Conservation (phyloP, 108 stramenopile species). For the Fragilaria radians region DNA sequence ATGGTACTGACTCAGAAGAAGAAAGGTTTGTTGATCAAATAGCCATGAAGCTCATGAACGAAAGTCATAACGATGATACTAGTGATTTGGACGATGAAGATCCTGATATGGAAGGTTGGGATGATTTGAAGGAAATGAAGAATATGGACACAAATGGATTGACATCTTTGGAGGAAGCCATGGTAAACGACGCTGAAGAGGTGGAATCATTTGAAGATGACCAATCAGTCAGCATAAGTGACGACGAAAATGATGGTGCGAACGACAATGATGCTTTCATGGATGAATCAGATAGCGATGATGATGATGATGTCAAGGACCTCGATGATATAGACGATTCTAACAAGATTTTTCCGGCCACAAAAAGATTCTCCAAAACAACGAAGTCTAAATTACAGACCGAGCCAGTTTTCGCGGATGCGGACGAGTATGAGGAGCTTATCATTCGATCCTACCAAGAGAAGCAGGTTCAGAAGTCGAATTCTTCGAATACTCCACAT, state of each 20-base stretch:
- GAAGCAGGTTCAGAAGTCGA: no score
- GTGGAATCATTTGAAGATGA: conserved; percentile 1
- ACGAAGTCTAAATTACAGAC: conserved; percentile 19
- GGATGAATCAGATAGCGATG: conserved; percentile 36
- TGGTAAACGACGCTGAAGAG: conserved; percentile 23
- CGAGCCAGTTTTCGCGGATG: conserved; percentile 47
- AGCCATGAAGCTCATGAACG: conserved; percentile 86
- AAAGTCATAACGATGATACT: conserved; percentile 42
- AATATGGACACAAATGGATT: no score
- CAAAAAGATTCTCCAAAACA: conserved; percentile 6
- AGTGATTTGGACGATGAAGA: conserved; percentile 87
- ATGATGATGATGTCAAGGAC: conserved; percentile 6
- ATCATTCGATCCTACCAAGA: conserved; percentile 28
- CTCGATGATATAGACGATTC: conserved; percentile 6
- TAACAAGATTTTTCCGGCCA: conserved; percentile 15
- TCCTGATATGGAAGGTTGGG: conserved; percentile 90
- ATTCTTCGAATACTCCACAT: no score
- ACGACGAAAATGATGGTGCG: conserved; percentile 21
- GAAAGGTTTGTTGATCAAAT: conserved; percentile 87
- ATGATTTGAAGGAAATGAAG: conserved; percentile 56
- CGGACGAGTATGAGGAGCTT: conserved; percentile 56
- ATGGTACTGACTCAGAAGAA: conserved; percentile 74
- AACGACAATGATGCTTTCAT: conserved; percentile 39
- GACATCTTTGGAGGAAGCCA: no score
- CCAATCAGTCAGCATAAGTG: neutral